A percentile compares a stretch with the other conserved stretches of the same genome.
These are phyloP conservation scores for Periconia digitata DNA, from an alignment of 2,329 filamentous ascomycete genomes.

Conservation along the genomic window DNA sequence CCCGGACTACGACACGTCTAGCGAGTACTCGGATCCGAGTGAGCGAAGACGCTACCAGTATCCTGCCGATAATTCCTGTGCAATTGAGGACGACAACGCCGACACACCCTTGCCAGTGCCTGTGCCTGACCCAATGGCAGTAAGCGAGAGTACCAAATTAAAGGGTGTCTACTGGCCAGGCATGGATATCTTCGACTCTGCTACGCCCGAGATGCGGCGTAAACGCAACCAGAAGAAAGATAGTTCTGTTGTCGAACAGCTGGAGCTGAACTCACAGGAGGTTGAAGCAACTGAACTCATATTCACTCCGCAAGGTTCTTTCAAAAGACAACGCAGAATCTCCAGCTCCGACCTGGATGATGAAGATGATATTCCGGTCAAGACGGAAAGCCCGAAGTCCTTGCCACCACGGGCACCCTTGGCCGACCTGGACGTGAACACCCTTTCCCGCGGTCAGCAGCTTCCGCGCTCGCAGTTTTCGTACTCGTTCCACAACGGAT, in stretches of 20 bases:
- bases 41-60: constrained; percentile 30
- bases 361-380: constrained; percentile 39
- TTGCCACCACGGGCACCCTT: constrained; percentile 30
- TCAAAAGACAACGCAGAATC: constrained; percentile 48
- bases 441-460: constrained; percentile 33
- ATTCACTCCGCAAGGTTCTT: constrained; percentile 52
- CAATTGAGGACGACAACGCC: constrained; percentile 32
- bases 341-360: constrained; percentile 47
- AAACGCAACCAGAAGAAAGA: constrained; percentile 80
- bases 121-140: constrained; percentile 27
- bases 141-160: constrained; percentile 53
- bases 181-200: constrained; percentile 81
- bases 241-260: constrained; percentile 66
- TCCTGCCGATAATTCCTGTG: constrained; percentile 28
- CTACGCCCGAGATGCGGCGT: constrained; percentile 70
- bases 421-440: constrained; percentile 35
- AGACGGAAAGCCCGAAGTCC: constrained; percentile 36
- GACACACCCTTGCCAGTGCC: constrained; percentile 11
- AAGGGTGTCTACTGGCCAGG: constrained; percentile 77
- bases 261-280: constrained; percentile 64
- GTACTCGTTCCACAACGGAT: constrained; percentile 22
- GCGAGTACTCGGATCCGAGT: constrained; percentile 39
- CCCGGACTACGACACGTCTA: constrained; percentile 41
- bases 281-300: constrained; percentile 68
- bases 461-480: constrained; percentile 22